phyloP scores from a whole-genome alignment of 225 moss, liverwort and hornwort species.

The Physcomitrium patens region DNA sequence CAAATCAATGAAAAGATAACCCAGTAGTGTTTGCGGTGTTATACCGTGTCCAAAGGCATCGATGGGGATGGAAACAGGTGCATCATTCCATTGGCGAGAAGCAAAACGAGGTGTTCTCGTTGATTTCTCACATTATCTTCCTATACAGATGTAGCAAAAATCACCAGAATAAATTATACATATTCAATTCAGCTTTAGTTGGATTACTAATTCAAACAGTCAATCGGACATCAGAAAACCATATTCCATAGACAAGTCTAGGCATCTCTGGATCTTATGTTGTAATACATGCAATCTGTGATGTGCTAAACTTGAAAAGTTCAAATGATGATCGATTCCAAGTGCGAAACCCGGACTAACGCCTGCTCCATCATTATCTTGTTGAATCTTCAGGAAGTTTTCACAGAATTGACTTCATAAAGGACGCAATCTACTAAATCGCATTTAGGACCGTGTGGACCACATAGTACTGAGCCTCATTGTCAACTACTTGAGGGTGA shows the following conservation, averaged over 20 bases:
- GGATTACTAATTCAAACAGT: constrained; percentile 3
- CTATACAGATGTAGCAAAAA: constrained; percentile 49
- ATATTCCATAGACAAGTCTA: constrained; percentile 7
- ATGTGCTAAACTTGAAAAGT: constrained; percentile 13
- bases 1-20: neutral
- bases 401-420: too few species aligned
- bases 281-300: neutral
- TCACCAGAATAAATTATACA: constrained; percentile 21
- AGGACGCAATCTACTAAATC: neutral
- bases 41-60: constrained; percentile 40
- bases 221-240: constrained; percentile 5
- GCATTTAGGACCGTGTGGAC: neutral
- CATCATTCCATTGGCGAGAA: constrained; percentile 96
- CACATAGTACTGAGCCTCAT: constrained; percentile 8
- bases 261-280: neutral
- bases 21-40: constrained; percentile 1
- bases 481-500: constrained; percentile 15
- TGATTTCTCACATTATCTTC: constrained; percentile 86
- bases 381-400: neutral
- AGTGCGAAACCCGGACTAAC: constrained; percentile 19
- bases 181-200: constrained; percentile 2
- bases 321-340: constrained; percentile 9
- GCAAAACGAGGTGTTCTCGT: constrained; percentile 92
- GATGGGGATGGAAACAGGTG: constrained; percentile 56
- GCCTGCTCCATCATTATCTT: constrained; percentile 14